phyloP scores from a whole-genome alignment of 495 filamentous ascomycete genomes.

The Zalerion maritima region DNA sequence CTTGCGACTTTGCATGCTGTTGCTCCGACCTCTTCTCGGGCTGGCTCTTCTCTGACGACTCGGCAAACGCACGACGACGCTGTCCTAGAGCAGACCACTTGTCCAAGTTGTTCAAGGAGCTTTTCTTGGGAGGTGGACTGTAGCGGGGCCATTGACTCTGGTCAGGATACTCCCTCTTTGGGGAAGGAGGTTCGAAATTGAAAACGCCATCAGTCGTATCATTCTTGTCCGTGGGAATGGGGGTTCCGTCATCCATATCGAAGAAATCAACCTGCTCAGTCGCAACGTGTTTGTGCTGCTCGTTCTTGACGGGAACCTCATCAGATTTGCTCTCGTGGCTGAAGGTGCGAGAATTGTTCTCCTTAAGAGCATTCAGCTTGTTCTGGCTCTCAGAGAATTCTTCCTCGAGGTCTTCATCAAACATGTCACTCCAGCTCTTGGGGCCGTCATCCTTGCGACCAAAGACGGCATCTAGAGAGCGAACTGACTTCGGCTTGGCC shows the following conservation, averaged over 20 bases:
- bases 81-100: constrained; percentile 82
- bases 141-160: constrained; percentile 29
- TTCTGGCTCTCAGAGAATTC: constrained; percentile 43
- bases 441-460: constrained; percentile 61
- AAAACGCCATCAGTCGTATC: constrained; percentile 46
- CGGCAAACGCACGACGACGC: constrained; percentile 52
- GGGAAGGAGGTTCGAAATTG: constrained; percentile 45
- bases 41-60: constrained; percentile 26
- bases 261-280: constrained; percentile 35
- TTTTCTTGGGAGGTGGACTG: constrained; percentile 33
- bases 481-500: constrained; percentile 43
- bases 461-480: constrained; percentile 54
- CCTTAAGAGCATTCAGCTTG: constrained; percentile 45
- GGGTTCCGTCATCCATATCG: constrained; percentile 21
- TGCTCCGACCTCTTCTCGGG: constrained; percentile 29
- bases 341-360: constrained; percentile 67
- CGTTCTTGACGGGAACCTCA: constrained; percentile 23
- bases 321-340: constrained; percentile 55
- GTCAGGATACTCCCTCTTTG: constrained; percentile 18
- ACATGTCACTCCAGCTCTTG: constrained; percentile 96
- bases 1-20: constrained; percentile 21
- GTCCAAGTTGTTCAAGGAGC: constrained; percentile 64
- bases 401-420: constrained; percentile 78
- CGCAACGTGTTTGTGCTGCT: constrained; percentile 33
- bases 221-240: constrained; percentile 22